Percentiles rank a stretch among this genome's conserved stretches.
phyloP scores from a whole-genome alignment of 1,139 yeast species.

The Kodamaea anthophila region DNA sequence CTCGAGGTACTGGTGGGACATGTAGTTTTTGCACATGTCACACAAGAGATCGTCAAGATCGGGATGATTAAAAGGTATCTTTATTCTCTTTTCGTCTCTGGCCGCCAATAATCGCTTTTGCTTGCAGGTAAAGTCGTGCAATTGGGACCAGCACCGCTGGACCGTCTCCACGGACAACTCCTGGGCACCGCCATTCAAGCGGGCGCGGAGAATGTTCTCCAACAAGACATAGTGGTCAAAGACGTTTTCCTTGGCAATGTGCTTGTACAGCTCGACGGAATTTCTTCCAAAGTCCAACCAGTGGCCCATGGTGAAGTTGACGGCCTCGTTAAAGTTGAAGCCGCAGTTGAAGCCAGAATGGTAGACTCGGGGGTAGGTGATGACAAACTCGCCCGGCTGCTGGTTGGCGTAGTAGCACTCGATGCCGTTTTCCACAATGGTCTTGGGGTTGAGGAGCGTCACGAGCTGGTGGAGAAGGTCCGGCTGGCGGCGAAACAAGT shows the following conservation, averaged over 20 bases:
- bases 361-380: conserved; percentile 72
- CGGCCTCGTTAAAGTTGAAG: conserved; percentile 74
- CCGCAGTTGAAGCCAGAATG: conserved; percentile 81
- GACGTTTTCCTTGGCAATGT: conserved; percentile 52
- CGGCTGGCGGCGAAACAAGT: conserved; percentile 77
- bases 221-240: conserved; percentile 42
- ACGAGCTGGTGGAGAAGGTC: conserved; percentile 84
- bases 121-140: conserved; percentile 17
- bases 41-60: conserved; percentile 36
- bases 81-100: conserved; percentile 8
- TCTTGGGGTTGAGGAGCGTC: conserved; percentile 67
- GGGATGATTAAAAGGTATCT: background rate
- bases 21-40: conserved; percentile 34
- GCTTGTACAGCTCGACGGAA: conserved; percentile 51
- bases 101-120: conserved; percentile 10
- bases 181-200: conserved; percentile 7
- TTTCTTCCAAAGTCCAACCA: conserved; percentile 64
- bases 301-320: conserved; percentile 63
- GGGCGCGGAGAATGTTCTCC: conserved; percentile 30
- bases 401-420: conserved; percentile 71
- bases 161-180: conserved; percentile 14
- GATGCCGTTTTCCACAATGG: conserved; percentile 47
- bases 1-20: conserved; percentile 33
- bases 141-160: conserved; percentile 19
- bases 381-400: conserved; percentile 68